These are phyloP conservation scores for Cryptomeria japonica DNA, from an alignment of 75 land plant genomes.

Conservation along the genomic window DNA sequence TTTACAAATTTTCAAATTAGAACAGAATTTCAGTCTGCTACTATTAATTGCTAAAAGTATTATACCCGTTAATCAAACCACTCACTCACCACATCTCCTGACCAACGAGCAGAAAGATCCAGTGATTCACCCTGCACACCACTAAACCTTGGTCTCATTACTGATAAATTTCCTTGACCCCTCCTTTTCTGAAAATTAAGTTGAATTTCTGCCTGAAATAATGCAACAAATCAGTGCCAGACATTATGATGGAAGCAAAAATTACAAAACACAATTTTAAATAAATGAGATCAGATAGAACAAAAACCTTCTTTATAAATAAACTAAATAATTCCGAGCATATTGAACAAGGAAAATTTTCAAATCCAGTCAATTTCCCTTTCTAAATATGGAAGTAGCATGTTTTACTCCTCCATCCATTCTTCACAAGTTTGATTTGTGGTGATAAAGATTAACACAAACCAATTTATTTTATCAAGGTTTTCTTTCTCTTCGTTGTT, in stretches of 20 bases:
- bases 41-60: background rate
- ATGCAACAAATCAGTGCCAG: conserved; percentile 1
- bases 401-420: background rate
- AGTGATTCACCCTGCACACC: conserved; percentile 95
- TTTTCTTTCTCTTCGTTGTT: background rate
- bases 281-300: background rate
- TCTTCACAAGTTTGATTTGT: background rate
- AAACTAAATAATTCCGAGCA: background rate
- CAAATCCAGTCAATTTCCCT: background rate
- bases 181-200: conserved; percentile 93
- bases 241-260: background rate
- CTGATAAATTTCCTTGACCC: conserved; percentile 87
- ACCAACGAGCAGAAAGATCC: conserved; percentile 96
- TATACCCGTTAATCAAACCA: background rate
- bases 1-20: too few relatives aligned
- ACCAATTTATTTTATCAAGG: too few relatives aligned
- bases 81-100: conserved; percentile 95
- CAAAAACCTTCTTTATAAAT: background rate
- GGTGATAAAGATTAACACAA: background rate
- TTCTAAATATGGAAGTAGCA: background rate
- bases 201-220: conserved; percentile 85
- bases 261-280: background rate
- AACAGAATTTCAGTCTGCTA: background rate
- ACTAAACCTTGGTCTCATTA: conserved; percentile 92
- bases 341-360: background rate